A percentile compares a stretch with the other conserved stretches of the same genome.
These are phyloP conservation scores for Ogataea thermomethanolica DNA, from an alignment of 805 yeast species.

Conservation along the genomic window DNA sequence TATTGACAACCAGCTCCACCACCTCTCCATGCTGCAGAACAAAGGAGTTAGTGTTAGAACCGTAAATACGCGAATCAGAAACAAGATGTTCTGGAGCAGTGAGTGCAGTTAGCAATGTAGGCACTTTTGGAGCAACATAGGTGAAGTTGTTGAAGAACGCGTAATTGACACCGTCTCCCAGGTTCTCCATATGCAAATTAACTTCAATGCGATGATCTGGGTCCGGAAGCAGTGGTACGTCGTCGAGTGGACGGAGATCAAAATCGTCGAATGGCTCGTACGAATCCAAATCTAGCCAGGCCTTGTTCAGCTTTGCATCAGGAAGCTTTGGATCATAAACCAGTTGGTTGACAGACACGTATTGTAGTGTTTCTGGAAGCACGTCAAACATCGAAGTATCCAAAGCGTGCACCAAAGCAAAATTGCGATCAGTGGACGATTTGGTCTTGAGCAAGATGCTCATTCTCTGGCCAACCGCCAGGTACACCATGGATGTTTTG, in stretches of 20 bases:
- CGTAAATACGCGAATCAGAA: conserved; percentile 61
- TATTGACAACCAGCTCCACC: conserved; percentile 74
- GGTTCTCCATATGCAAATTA: conserved; percentile 60
- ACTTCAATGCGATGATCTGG: conserved; percentile 61
- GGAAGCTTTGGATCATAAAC: conserved; percentile 42
- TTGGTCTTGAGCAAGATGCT: conserved; percentile 64
- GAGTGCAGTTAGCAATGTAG: conserved; percentile 62
- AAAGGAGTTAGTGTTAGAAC: conserved; percentile 63
- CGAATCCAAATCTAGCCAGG: conserved; percentile 24
- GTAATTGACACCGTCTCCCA: conserved; percentile 72
- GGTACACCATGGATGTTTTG: conserved; percentile 50
- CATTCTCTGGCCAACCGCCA: conserved; percentile 81
- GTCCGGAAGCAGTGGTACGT: conserved; percentile 45
- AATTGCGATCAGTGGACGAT: conserved; percentile 39
- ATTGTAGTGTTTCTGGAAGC: conserved; percentile 54
- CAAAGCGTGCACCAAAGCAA: conserved; percentile 56
- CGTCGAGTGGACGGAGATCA: conserved; percentile 38
- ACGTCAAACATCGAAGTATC: conserved; percentile 69
- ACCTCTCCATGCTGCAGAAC: conserved; percentile 59
- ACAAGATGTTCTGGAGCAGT: conserved; percentile 54
- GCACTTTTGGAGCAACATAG: conserved; percentile 64
- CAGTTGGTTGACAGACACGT: conserved; percentile 54
- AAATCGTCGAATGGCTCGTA: conserved; percentile 45
- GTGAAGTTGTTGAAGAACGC: conserved; percentile 72
- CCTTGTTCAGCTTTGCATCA: conserved; percentile 15